A percentile compares a stretch with the other conserved stretches of the same genome.
Evolutionary conservation across 1,284 basidiomycete species (phyloP).

Genomic region (Coniferiporia sulphurascens): DNA sequence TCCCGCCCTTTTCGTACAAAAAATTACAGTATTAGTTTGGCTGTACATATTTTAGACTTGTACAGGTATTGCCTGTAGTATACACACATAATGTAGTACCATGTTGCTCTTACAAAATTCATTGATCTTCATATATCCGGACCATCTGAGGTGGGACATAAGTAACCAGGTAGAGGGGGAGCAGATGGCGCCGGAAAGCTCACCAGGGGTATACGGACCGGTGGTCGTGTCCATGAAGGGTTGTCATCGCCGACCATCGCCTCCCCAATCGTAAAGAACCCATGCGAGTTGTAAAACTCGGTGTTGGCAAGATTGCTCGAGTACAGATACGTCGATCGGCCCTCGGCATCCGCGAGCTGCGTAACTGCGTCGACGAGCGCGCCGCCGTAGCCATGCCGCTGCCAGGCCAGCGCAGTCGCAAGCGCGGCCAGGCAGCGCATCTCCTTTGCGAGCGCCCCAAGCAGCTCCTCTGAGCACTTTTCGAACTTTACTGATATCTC

Average conservation of each 20-base stretch:
- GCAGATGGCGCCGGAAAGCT: not conserved
- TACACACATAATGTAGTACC: not conserved
- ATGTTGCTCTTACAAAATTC: constrained; percentile 10
- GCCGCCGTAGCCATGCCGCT: constrained; percentile 19
- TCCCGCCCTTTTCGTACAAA: too few species aligned
- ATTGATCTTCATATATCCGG: constrained; percentile 12
- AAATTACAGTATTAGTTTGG: too few species aligned
- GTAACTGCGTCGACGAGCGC: constrained; percentile 16
- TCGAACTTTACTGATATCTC: constrained; percentile 8
- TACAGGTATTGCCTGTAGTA: not conserved
- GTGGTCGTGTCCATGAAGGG: constrained; percentile 21
- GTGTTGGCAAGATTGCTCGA: constrained; percentile 23
- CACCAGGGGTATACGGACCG: constrained; percentile 19
- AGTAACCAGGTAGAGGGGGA: not conserved
- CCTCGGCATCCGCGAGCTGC: constrained; percentile 20
- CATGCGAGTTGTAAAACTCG: constrained; percentile 23
- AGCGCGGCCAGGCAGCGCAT: constrained; percentile 17
- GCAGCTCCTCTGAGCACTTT: not conserved
- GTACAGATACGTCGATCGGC: constrained; percentile 19
- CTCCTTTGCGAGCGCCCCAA: not conserved
- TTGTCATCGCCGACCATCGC: constrained; percentile 21
- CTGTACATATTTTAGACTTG: too few species aligned
- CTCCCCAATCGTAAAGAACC: constrained; percentile 21
- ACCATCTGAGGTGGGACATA: constrained; percentile 4
- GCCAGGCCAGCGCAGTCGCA: constrained; percentile 15